Conservation (phyloP, 2,329 filamentous ascomycete genomes). For the Simplicillium aogashimaense region DNA sequence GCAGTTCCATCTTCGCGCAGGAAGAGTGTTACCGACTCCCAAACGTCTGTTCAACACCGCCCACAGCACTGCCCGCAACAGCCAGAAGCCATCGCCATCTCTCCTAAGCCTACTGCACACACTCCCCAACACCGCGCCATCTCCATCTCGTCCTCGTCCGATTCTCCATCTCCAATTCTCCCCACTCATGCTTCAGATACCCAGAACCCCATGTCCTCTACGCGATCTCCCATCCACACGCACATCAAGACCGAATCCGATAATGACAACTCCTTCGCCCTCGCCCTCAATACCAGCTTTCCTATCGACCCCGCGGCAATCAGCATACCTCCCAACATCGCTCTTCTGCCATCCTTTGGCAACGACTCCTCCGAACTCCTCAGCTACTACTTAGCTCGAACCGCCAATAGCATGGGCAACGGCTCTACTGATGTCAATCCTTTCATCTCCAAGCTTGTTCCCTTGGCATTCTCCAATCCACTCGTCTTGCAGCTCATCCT, state of each 20-base stretch:
- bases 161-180: neutral
- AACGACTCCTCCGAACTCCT: conserved; percentile 32
- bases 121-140: neutral
- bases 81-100: neutral
- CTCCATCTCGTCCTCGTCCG: neutral
- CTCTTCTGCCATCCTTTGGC: conserved; percentile 17
- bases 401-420: conserved; percentile 36
- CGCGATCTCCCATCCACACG: neutral
- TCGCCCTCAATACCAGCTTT: neutral
- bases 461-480: conserved; percentile 32
- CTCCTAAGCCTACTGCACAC: neutral
- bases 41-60: neutral
- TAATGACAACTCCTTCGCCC: neutral
- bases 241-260: neutral
- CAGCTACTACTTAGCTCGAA: conserved; percentile 32
- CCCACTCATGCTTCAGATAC: no score
- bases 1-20: conserved; percentile 2
- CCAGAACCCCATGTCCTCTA: neutral
- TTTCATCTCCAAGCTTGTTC: conserved; percentile 33
- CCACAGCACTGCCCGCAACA: no score
- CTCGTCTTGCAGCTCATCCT: conserved; percentile 35
- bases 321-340: conserved; percentile 14
- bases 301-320: conserved; percentile 5
- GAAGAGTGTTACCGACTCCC: neutral
- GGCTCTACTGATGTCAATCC: conserved; percentile 34